phyloP scores from a whole-genome alignment of 345 rosid genomes.

The Eucalyptus pauciflora region DNA sequence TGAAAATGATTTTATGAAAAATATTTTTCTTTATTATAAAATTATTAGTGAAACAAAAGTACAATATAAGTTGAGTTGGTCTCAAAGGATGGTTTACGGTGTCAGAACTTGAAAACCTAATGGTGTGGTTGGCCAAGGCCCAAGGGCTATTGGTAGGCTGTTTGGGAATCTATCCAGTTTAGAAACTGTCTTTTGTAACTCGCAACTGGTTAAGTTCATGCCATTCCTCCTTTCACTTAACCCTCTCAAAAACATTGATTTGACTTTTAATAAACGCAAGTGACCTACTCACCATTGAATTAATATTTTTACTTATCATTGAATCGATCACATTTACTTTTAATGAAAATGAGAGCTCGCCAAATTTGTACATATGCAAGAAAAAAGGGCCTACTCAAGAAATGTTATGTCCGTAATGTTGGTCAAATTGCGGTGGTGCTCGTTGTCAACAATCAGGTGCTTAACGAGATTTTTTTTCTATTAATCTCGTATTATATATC shows the following conservation, averaged over 20 bases:
- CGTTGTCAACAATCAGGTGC: background rate
- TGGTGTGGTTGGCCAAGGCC: background rate
- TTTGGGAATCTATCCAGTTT: background rate
- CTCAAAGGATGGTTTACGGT: background rate
- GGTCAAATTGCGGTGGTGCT: background rate
- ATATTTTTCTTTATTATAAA: background rate
- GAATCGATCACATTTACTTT: background rate
- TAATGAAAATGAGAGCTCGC: background rate
- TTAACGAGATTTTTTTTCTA: background rate
- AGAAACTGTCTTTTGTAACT: background rate
- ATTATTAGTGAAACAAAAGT: background rate
- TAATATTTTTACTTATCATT: background rate
- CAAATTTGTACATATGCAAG: background rate
- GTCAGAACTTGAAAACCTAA: background rate
- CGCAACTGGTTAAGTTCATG: background rate
- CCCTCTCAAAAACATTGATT: background rate
- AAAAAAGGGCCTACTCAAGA: background rate
- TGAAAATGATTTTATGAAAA: background rate
- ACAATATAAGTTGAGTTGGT: background rate
- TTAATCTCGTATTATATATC: background rate
- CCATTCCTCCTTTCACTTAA: background rate
- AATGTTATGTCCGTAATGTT: background rate
- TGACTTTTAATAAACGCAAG: background rate
- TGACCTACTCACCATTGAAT: background rate
- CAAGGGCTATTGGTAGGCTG: background rate